Percentiles rank a stretch among this genome's conserved stretches.
Evolutionary conservation across 1,139 yeast genomes (phyloP).

Genomic region (Kluyveromyces sp.): DNA sequence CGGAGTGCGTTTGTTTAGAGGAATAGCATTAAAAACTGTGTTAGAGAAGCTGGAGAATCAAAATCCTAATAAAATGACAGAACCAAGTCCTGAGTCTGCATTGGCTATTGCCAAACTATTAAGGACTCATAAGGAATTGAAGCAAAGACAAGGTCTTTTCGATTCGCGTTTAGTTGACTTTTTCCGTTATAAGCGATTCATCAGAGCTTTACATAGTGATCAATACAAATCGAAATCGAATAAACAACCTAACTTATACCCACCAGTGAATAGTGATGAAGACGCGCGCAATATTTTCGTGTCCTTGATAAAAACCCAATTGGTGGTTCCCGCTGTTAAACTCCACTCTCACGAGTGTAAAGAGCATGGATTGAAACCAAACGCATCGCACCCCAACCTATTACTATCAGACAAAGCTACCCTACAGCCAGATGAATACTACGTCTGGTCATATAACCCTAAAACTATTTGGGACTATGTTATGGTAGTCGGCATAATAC

Average conservation of each 20-base stretch:
- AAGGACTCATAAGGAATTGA: slow-evolving; percentile 56
- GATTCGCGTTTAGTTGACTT: slow-evolving; percentile 68
- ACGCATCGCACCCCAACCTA: slow-evolving; percentile 67
- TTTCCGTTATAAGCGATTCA: slow-evolving; percentile 78
- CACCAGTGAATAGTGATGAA: slow-evolving; percentile 43
- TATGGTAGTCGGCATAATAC: slow-evolving; percentile 58
- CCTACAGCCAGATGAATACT: slow-evolving; percentile 71
- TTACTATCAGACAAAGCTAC: slow-evolving; percentile 60
- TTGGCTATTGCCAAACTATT: slow-evolving; percentile 63
- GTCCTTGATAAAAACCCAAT: slow-evolving; percentile 60
- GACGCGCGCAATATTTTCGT: slow-evolving; percentile 61
- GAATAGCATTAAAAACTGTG: too few relatives aligned
- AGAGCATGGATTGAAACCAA: slow-evolving; percentile 55
- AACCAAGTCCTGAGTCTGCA: slow-evolving; percentile 29
- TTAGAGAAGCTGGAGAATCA: background rate
- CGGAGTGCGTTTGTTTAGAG: too few relatives aligned
- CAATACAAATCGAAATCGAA: slow-evolving; percentile 56
- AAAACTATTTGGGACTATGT: slow-evolving; percentile 59
- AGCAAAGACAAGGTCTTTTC: slow-evolving; percentile 72
- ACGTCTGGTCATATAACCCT: slow-evolving; percentile 77
- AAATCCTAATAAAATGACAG: background rate
- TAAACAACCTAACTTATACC: slow-evolving; percentile 49
- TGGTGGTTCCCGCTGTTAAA: slow-evolving; percentile 68
- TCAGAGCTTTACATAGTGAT: slow-evolving; percentile 67
- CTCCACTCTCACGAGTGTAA: slow-evolving; percentile 67